Conservation (phyloP, 2,329 filamentous ascomycete species). For the Fusarium denticulatum region DNA sequence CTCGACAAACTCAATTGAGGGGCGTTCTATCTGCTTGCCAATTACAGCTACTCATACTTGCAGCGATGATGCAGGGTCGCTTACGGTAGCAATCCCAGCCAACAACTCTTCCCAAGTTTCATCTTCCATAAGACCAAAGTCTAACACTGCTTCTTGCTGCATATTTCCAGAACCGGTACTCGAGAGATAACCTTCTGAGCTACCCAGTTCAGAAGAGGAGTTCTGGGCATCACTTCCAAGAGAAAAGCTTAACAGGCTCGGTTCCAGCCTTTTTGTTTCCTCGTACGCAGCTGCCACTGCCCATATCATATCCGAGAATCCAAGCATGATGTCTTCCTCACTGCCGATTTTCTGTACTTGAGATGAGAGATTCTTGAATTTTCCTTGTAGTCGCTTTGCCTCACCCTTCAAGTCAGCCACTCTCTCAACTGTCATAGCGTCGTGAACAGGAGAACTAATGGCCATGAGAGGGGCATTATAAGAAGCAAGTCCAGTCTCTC, state of each 20-base stretch:
- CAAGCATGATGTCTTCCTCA: background rate
- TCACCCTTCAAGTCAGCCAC: background rate
- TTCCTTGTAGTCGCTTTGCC: background rate
- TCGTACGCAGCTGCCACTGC: conserved; percentile 2
- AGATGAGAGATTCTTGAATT: background rate
- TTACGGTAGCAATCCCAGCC: background rate
- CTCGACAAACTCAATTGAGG: background rate
- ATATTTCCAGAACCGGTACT: background rate
- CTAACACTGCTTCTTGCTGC: background rate
- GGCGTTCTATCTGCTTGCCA: too few relatives aligned
- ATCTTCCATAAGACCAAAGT: background rate
- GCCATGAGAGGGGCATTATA: background rate
- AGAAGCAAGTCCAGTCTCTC: background rate
- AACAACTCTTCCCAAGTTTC: conserved; percentile 12
- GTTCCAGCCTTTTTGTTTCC: background rate
- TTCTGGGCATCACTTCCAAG: background rate
- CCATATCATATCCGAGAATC: conserved; percentile 15
- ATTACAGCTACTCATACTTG: background rate
- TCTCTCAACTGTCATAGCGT: background rate
- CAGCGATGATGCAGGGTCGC: background rate
- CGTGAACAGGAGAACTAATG: background rate
- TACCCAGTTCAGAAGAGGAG: background rate
- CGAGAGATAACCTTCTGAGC: conserved; percentile 7
- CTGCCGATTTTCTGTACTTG: background rate
- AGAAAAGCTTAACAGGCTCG: background rate